A percentile compares a stretch with the other conserved stretches of the same genome.
phyloP scores from a whole-genome alignment of 164 flowering plant species.

The Piper betle region DNA sequence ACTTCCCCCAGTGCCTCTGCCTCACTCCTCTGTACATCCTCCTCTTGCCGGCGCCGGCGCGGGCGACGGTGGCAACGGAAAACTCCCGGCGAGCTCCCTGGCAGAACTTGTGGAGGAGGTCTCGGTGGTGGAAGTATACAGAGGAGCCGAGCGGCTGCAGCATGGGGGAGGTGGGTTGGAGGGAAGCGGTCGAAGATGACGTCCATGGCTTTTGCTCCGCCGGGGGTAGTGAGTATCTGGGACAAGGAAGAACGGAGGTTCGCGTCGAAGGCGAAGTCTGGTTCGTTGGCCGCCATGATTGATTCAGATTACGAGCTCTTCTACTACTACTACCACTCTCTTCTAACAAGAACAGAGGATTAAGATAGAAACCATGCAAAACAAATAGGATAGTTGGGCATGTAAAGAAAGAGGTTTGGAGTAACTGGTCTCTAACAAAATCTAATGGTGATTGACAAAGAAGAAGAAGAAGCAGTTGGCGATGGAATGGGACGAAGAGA shows the following conservation, averaged over 20 bases:
- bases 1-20: constrained; percentile 98
- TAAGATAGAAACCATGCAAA: background rate
- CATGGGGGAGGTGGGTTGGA: constrained; percentile 11
- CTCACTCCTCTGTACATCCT: constrained; percentile 94
- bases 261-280: constrained; percentile 10
- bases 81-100: too few relatives aligned
- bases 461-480: background rate
- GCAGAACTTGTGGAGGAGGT: constrained; percentile 43
- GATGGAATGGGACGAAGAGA: background rate
- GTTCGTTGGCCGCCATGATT: constrained; percentile 18
- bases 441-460: background rate
- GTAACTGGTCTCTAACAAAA: background rate
- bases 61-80: background rate
- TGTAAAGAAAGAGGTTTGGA: too few relatives aligned
- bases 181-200: constrained; percentile 40
- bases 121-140: constrained; percentile 60
- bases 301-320: background rate
- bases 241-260: constrained; percentile 40
- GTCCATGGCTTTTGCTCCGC: constrained; percentile 46
- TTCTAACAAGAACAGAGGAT: background rate
- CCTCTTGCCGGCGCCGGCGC: constrained; percentile 18
- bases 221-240: constrained; percentile 30
- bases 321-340: background rate
- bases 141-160: constrained; percentile 71
- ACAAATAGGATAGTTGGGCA: background rate